A percentile compares a stretch with the other conserved stretches of the same genome.
Conservation (phyloP, 306 rosid species). For the Ziziphus jujuba region DNA sequence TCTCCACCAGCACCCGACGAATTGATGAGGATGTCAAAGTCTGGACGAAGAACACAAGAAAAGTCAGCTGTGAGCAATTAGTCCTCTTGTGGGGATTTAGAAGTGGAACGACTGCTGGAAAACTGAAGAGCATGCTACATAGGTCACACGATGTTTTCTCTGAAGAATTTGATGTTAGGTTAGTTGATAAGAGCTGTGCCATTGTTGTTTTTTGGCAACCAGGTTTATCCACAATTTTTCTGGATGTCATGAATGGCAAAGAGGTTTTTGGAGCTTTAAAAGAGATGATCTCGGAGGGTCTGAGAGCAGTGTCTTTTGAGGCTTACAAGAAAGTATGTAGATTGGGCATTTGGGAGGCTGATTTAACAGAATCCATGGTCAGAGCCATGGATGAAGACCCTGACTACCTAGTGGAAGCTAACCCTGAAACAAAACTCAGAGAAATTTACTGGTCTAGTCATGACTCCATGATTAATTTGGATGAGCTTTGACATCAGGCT, state of each 20-base stretch:
- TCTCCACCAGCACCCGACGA: slow-evolving; percentile 26
- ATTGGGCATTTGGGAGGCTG: slow-evolving; percentile 63
- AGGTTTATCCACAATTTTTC: slow-evolving; percentile 49
- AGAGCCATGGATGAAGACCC: slow-evolving; percentile 39
- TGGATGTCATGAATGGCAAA: slow-evolving; percentile 37
- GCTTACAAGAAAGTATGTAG: slow-evolving; percentile 56
- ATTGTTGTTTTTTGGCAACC: slow-evolving; percentile 69
- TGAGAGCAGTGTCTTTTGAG: slow-evolving; percentile 55
- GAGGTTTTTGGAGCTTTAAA: slow-evolving; percentile 47
- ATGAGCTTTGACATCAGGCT: slow-evolving; percentile 45
- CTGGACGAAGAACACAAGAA: slow-evolving; percentile 54
- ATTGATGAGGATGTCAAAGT: slow-evolving; percentile 37
- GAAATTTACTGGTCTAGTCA: slow-evolving; percentile 50
- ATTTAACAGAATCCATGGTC: slow-evolving; percentile 61
- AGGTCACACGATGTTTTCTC: slow-evolving; percentile 54
- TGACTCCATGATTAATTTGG: slow-evolving; percentile 51
- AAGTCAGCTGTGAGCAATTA: slow-evolving; percentile 49
- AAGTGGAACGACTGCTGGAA: slow-evolving; percentile 55
- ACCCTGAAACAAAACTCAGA: slow-evolving; percentile 26
- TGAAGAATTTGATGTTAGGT: slow-evolving; percentile 66
- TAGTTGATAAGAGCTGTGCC: slow-evolving; percentile 74
- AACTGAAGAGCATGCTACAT: slow-evolving; percentile 49
- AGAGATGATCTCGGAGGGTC: slow-evolving; percentile 63
- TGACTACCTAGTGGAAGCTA: slow-evolving; percentile 22
- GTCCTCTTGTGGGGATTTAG: slow-evolving; percentile 85